These are phyloP conservation scores for Pleochaeta shiraiana DNA, from an alignment of 2,329 filamentous ascomycete species.

Conservation along the genomic window DNA sequence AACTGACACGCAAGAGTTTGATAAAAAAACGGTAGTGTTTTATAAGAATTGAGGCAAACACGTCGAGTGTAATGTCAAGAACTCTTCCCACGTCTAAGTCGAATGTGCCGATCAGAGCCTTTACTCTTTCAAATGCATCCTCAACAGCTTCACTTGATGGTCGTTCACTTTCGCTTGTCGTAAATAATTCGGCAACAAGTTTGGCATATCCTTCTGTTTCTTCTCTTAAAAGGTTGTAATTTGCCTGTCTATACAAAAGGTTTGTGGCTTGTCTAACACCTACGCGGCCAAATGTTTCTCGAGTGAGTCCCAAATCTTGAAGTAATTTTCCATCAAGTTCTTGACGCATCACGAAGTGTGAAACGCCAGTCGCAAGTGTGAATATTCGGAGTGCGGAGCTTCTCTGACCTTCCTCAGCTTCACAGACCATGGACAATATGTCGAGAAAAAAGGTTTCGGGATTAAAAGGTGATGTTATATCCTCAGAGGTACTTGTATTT, in stretches of 20 bases:
- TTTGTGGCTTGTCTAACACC: conserved; percentile 84
- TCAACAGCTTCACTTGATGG: conserved; percentile 58
- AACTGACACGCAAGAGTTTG: conserved; percentile 74
- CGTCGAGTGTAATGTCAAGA: conserved; percentile 82
- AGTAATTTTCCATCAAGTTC: conserved; percentile 64
- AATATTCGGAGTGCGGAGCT: conserved; percentile 38
- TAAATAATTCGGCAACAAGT: conserved; percentile 86
- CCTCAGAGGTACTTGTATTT: conserved; percentile 29
- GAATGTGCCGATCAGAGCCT: conserved; percentile 89
- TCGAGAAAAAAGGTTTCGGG: conserved; percentile 58
- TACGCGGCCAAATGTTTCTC: conserved; percentile 64
- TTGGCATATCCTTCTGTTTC: conserved; percentile 96
- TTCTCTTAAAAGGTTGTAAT: conserved; percentile 88
- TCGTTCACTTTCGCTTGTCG: conserved; percentile 54
- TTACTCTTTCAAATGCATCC: conserved; percentile 77
- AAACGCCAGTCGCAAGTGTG: conserved; percentile 49
- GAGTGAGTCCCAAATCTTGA: conserved; percentile 55
- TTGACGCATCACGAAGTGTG: conserved; percentile 49
- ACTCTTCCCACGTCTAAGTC: conserved; percentile 91
- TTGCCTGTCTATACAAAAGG: conserved; percentile 81
- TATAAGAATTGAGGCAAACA: conserved; percentile 82
- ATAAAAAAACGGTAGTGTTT: conserved; percentile 90
- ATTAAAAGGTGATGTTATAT: conserved; percentile 30
- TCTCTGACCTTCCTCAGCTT: conserved; percentile 35
- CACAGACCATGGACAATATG: conserved; percentile 56